Percentiles rank a stretch among this genome's conserved stretches.
These are phyloP conservation scores for Venturia effusa DNA, from an alignment of 2,329 filamentous ascomycete genomes.

Conservation along the genomic window DNA sequence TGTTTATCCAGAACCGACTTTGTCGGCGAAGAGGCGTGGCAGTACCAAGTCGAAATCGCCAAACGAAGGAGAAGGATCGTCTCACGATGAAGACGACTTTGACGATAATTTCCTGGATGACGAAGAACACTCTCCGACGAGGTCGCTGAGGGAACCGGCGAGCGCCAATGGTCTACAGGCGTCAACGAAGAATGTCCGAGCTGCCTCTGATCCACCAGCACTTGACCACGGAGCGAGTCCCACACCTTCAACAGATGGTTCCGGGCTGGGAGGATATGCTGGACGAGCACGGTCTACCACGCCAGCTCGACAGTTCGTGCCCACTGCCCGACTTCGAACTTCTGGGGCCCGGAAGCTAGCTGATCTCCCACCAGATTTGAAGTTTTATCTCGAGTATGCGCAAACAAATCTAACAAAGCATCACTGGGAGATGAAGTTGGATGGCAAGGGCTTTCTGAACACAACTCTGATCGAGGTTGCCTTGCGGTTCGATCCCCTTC, in stretches of 20 bases:
- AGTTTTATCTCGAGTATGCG: slow-evolving; percentile 70
- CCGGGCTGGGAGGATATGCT: slow-evolving; percentile 14
- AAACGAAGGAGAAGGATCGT: slow-evolving; percentile 37
- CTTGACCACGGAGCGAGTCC: slow-evolving; percentile 34
- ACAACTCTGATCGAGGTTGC: slow-evolving; percentile 61
- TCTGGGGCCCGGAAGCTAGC: slow-evolving; percentile 14
- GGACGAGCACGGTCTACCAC: neutral
- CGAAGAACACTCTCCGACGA: slow-evolving; percentile 20
- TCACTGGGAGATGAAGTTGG: slow-evolving; percentile 70
- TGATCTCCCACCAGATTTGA: slow-evolving; percentile 54
- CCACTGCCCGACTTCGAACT: neutral
- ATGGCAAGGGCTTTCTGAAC: slow-evolving; percentile 63
- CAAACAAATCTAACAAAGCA: slow-evolving; percentile 65
- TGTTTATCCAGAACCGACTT: slow-evolving; percentile 67
- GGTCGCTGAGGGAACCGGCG: neutral
- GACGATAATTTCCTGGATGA: slow-evolving; percentile 35
- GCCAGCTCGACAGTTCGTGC: neutral
- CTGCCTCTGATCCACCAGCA: slow-evolving; percentile 20
- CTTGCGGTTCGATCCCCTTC: slow-evolving; percentile 64
- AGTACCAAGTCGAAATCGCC: slow-evolving; percentile 34
- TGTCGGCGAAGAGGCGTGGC: slow-evolving; percentile 37
- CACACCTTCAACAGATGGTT: slow-evolving; percentile 42
- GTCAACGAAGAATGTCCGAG: neutral
- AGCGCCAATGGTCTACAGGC: slow-evolving; percentile 11
- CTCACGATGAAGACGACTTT: slow-evolving; percentile 37